These are phyloP conservation scores for Dactylis glomerata DNA, from an alignment of 176 grass and related monocot species.

Conservation along the genomic window DNA sequence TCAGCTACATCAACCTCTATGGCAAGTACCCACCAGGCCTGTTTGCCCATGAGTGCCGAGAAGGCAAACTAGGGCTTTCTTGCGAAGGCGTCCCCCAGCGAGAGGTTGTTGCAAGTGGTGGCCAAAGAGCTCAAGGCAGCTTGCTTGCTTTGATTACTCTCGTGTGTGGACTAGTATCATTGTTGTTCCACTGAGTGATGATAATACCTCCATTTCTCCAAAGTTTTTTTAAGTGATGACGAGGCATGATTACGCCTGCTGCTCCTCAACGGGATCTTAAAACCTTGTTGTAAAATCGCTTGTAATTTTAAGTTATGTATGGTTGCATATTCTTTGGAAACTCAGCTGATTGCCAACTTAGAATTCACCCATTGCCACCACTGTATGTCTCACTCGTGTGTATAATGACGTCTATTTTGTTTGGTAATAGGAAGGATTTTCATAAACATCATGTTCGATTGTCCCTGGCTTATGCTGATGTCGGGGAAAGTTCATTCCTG, in stretches of 20 bases:
- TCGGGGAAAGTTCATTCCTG: background rate
- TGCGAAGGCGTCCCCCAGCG: slow-evolving; percentile 9
- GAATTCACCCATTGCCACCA: background rate
- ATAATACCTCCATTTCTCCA: background rate
- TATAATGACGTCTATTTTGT: background rate
- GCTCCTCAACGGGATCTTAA: background rate
- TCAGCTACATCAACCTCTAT: slow-evolving; percentile 70
- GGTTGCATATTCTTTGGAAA: slow-evolving; percentile 14
- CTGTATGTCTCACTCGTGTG: background rate
- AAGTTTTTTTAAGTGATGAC: slow-evolving; percentile 3
- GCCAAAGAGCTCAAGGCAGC: slow-evolving; percentile 8
- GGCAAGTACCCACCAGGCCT: slow-evolving; percentile 70
- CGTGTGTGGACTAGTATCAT: slow-evolving; percentile 18
- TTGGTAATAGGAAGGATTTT: background rate
- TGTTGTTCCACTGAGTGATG: slow-evolving; percentile 32
- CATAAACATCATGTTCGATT: background rate
- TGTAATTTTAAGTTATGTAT: slow-evolving; percentile 20
- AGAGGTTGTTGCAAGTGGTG: background rate
- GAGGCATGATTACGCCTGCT: slow-evolving; percentile 12
- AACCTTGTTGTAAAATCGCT: slow-evolving; percentile 25
- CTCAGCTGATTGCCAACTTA: background rate
- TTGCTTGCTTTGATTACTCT: slow-evolving; percentile 30
- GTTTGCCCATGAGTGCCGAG: slow-evolving; percentile 60
- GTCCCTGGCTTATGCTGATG: background rate
- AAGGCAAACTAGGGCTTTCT: slow-evolving; percentile 49